Conservation (phyloP, 164 flowering plant genomes). For the Magnolia changhungtana region DNA sequence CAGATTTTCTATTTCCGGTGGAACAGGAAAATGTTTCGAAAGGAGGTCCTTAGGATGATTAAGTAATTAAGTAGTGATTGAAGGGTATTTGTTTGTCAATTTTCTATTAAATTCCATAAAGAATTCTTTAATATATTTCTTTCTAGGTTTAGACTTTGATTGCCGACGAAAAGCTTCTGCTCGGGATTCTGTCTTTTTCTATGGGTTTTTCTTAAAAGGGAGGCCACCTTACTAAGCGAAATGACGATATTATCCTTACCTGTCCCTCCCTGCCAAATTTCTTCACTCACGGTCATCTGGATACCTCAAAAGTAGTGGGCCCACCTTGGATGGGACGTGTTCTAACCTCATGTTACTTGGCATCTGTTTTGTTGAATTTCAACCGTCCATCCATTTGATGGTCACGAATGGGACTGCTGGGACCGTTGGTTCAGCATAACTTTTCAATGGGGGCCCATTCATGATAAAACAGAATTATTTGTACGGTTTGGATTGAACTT, state of each 20-base stretch:
- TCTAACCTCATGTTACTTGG: too few relatives aligned
- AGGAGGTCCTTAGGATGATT: not conserved
- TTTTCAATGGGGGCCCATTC: too few relatives aligned
- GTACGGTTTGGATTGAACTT: not conserved
- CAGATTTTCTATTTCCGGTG: not conserved
- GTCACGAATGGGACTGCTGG: too few relatives aligned
- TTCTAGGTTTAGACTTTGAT: not conserved
- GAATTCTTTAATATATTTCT: not conserved
- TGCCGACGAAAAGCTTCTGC: not conserved
- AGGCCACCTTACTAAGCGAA: not conserved
- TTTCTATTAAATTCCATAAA: too few relatives aligned
- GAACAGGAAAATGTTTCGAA: not conserved
- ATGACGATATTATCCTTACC: not conserved
- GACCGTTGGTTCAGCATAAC: too few relatives aligned
- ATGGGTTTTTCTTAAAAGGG: not conserved
- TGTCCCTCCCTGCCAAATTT: not conserved
- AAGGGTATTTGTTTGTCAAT: not conserved
- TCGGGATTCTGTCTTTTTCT: not conserved
- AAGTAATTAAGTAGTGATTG: not conserved
- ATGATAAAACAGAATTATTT: not conserved
- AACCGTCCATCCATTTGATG: too few relatives aligned
- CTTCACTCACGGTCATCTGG: too few relatives aligned
- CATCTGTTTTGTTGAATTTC: too few relatives aligned
- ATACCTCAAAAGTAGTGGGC: not conserved
- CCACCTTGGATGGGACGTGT: not conserved